These are phyloP conservation scores for Colletotrichum lentis DNA, from an alignment of 2,329 filamentous ascomycete genomes.

Conservation along the genomic window DNA sequence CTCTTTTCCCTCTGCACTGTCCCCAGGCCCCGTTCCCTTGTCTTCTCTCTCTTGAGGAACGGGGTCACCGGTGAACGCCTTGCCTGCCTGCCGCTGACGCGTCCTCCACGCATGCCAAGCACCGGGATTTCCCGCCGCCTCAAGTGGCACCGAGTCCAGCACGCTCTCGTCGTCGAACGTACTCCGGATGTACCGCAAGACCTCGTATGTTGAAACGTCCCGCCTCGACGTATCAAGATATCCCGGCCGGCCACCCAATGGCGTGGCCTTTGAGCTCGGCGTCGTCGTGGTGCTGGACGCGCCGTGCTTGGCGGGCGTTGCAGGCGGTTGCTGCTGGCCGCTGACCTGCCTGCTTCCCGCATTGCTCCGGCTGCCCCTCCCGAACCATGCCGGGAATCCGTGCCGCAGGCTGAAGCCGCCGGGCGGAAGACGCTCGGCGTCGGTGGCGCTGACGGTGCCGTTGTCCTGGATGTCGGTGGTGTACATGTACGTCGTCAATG, in stretches of 20 bases:
- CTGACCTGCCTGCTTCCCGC: conserved; percentile 52
- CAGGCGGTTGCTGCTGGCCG: conserved; percentile 48
- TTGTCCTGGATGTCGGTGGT: conserved; percentile 78
- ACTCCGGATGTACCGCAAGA: conserved; percentile 82
- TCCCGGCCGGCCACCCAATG: conserved; percentile 44
- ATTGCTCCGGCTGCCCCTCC: conserved; percentile 59
- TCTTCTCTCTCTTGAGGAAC: background rate
- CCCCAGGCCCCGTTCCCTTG: background rate
- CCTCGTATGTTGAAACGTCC: conserved; percentile 67
- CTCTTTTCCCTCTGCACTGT: background rate
- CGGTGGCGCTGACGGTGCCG: conserved; percentile 82
- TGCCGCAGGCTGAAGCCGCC: conserved; percentile 90
- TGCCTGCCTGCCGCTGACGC: conserved; percentile 51
- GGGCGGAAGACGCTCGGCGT: conserved; percentile 83
- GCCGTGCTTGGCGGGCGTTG: conserved; percentile 41
- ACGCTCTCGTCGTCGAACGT: conserved; percentile 81
- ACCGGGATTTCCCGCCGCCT: conserved; percentile 86
- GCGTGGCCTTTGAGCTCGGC: conserved; percentile 45
- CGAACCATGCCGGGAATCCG: conserved; percentile 91
- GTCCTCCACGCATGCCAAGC: conserved; percentile 95
- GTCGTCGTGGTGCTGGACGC: conserved; percentile 42
- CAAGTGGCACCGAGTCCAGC: conserved; percentile 79
- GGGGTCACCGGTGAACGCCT: conserved; percentile 3
- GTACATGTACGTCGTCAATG: conserved; percentile 94
- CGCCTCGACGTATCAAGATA: conserved; percentile 54